Evolutionary conservation across 108 stramenopile species (phyloP).

Genomic region (Fragilariopsis cylindrus): DNA sequence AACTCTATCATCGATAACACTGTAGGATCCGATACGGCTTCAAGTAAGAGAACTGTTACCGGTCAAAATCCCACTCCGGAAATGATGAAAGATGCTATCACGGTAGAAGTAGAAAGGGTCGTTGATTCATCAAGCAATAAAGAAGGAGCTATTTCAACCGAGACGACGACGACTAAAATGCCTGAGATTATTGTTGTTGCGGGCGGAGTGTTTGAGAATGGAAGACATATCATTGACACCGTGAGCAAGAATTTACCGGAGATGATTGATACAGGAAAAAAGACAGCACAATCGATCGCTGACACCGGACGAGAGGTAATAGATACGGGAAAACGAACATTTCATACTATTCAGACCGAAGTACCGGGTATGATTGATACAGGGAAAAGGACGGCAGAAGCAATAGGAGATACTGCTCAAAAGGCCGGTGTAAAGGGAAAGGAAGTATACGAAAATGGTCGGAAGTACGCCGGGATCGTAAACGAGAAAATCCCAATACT

Average conservation of each 20-base stretch:
- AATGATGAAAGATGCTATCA: constrained; percentile 15
- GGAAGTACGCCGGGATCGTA: neutral
- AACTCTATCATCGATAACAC: neutral
- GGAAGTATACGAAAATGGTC: constrained; percentile 4
- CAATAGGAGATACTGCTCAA: constrained; percentile 3
- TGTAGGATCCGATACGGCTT: neutral
- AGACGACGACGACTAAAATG: neutral
- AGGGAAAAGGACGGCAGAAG: constrained; percentile 3
- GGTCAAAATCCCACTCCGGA: constrained; percentile 1
- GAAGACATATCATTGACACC: neutral
- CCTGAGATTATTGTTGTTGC: neutral
- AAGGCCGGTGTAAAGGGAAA: constrained; percentile 6
- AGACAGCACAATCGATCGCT: neutral
- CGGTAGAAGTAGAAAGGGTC: constrained; percentile 9
- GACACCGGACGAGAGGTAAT: neutral
- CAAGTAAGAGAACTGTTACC: neutral
- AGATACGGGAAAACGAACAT: constrained; percentile 1
- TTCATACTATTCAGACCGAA: neutral
- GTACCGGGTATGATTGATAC: neutral
- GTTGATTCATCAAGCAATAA: constrained; percentile 4
- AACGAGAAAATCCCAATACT: neutral
- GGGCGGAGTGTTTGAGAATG: neutral
- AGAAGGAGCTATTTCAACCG: neutral
- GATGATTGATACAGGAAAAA: constrained; percentile 5
- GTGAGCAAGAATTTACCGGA: neutral